Evolutionary conservation across 139 green algal species (phyloP).

Genomic region (Mesotaenium endlicherianum): DNA sequence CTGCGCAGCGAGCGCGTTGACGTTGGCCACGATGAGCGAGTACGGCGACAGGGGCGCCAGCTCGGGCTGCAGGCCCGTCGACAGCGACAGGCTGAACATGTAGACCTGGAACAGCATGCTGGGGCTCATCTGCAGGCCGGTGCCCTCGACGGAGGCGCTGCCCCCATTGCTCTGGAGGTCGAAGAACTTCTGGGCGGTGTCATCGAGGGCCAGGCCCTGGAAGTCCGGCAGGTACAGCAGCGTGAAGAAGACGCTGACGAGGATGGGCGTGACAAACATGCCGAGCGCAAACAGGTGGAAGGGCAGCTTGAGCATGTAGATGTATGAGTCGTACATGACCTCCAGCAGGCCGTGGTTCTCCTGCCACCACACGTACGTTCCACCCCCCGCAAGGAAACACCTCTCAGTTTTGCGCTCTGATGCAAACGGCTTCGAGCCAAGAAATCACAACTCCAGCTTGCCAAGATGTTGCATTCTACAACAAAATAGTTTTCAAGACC

Average conservation of each 20-base stretch:
- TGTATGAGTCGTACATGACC: constrained; percentile 22
- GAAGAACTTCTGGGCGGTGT: constrained; percentile 16
- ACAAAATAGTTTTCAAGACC: no score
- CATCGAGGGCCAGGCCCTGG: constrained; percentile 23
- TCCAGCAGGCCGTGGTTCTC: not conserved
- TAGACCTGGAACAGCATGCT: constrained; percentile 28
- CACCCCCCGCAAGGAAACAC: not conserved
- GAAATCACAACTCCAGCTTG: no score
- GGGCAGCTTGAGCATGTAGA: constrained; percentile 38
- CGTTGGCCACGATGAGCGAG: constrained; percentile 28
- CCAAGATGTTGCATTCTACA: no score
- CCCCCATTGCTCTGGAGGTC: not conserved
- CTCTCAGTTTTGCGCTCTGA: no score
- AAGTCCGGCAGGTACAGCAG: constrained; percentile 33
- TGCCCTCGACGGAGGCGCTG: not conserved
- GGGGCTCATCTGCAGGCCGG: not conserved
- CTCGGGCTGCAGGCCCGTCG: constrained; percentile 19
- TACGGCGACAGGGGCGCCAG: constrained; percentile 24
- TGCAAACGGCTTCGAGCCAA: no score
- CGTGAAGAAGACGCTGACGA: constrained; percentile 35
- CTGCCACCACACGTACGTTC: not conserved
- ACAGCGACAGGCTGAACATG: constrained; percentile 37
- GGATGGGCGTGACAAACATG: constrained; percentile 18
- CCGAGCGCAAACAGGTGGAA: constrained; percentile 1
- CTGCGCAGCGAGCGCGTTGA: constrained; percentile 37